Conservation (phyloP, 2,329 filamentous ascomycete genomes). For the Paecilomyces sp. region DNA sequence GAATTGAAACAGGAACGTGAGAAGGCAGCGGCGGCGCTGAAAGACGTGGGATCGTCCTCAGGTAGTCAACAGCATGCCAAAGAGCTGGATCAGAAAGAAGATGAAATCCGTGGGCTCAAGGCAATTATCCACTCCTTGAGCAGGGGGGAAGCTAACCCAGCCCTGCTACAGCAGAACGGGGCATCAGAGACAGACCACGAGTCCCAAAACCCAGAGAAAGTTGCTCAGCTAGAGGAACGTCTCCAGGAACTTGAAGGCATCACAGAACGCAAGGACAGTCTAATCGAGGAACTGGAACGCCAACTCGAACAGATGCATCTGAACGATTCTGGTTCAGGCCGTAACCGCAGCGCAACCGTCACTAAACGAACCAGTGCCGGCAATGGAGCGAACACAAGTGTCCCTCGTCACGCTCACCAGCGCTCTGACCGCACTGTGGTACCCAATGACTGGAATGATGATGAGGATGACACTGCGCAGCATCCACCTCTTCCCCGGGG, state of each 20-base stretch:
- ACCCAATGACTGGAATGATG: constrained; percentile 34
- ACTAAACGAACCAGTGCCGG: constrained; percentile 24
- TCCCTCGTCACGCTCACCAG: constrained; percentile 28
- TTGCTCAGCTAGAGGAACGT: constrained; percentile 67
- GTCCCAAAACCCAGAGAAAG: constrained; percentile 48
- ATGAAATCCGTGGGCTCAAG: constrained; percentile 94
- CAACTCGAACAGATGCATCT: constrained; percentile 52
- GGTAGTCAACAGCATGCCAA: constrained; percentile 48
- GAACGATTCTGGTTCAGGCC: constrained; percentile 16
- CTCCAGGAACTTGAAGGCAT: constrained; percentile 68
- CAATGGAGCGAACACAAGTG: constrained; percentile 17
- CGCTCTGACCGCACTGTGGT: constrained; percentile 38
- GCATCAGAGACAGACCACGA: constrained; percentile 32
- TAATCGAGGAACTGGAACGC: constrained; percentile 80
- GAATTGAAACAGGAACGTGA: constrained; percentile 85
- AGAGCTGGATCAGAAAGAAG: constrained; percentile 88
- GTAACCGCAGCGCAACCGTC: constrained; percentile 29
- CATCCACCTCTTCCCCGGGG: constrained; percentile 17
- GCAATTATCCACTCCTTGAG: constrained; percentile 96
- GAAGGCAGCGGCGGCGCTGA: constrained; percentile 60
- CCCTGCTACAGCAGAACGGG: constrained; percentile 22
- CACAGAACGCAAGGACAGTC: constrained; percentile 62
- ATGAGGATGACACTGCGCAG: constrained; percentile 15
- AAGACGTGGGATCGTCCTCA: constrained; percentile 43
- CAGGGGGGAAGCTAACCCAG: constrained; percentile 44